Percentiles rank a stretch among this genome's conserved stretches.
Evolutionary conservation across 164 flowering plant genomes (phyloP).

Genomic region (Umbilicus rupestris): DNA sequence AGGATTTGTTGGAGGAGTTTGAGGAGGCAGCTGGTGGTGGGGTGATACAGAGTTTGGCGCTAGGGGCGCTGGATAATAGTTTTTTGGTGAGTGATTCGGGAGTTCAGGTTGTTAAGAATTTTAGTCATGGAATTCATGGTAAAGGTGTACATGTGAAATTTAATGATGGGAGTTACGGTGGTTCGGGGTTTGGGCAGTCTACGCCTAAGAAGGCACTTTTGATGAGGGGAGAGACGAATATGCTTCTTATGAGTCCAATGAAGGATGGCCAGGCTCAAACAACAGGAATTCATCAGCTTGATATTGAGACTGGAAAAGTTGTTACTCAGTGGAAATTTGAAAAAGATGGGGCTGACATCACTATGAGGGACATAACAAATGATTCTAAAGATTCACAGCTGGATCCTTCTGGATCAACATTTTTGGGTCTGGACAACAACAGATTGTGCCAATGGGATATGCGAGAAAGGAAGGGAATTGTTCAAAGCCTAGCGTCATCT

Average conservation of each 20-base stretch:
- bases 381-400: slow-evolving; percentile 28
- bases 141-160: slow-evolving; percentile 32
- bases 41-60: slow-evolving; percentile 31
- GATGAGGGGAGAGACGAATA: slow-evolving; percentile 39
- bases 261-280: slow-evolving; percentile 31
- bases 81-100: slow-evolving; percentile 37
- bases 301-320: slow-evolving; percentile 35
- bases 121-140: slow-evolving; percentile 25
- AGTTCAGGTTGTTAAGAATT: slow-evolving; percentile 27
- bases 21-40: slow-evolving; percentile 35
- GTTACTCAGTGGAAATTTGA: slow-evolving; percentile 39
- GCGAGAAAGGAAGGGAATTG: slow-evolving; percentile 36
- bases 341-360: slow-evolving; percentile 37
- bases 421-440: slow-evolving; percentile 40
- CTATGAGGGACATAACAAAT: slow-evolving; percentile 34
- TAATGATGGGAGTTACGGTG: slow-evolving; percentile 15
- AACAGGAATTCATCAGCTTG: slow-evolving; percentile 26
- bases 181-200: slow-evolving; percentile 11
- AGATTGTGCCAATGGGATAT: slow-evolving; percentile 46
- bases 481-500: slow-evolving; percentile 23
- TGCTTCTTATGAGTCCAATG: slow-evolving; percentile 38
- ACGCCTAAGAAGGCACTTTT: slow-evolving; percentile 32
- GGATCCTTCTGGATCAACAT: slow-evolving; percentile 39
- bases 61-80: slow-evolving; percentile 39
- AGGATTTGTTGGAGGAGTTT: slow-evolving; percentile 34